Evolutionary conservation across 768 basidiomycete genomes (phyloP).

Genomic region (Erythrobasidium yunnanense): DNA sequence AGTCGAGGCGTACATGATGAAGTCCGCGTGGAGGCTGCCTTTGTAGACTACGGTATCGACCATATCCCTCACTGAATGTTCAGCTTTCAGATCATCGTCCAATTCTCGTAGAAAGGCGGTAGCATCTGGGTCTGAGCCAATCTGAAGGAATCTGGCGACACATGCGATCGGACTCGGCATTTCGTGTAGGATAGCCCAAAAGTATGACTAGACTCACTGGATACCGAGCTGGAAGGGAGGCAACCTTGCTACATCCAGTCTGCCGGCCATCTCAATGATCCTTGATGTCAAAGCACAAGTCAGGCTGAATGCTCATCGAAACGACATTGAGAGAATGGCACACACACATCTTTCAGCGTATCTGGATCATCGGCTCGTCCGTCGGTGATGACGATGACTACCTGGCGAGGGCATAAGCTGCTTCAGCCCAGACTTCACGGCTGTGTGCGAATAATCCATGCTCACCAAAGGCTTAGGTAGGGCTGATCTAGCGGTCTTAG

Average conservation of each 20-base stretch:
- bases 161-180: neutral
- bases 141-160: constrained; percentile 3
- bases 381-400: constrained; percentile 3
- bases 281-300: neutral
- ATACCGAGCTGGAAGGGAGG: constrained; percentile 25
- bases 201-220: neutral
- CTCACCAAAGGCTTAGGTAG: constrained; percentile 17
- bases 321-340: neutral
- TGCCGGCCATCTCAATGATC: constrained; percentile 25
- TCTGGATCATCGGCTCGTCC: constrained; percentile 12
- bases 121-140: constrained; percentile 8
- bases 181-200: no score
- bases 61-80: constrained; percentile 30
- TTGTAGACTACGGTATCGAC: neutral
- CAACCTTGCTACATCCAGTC: constrained; percentile 9
- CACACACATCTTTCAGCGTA: neutral
- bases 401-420: neutral
- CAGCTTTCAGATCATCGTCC: constrained; percentile 32
- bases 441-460: neutral
- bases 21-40: neutral
- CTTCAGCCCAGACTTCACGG: neutral
- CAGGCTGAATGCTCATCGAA: no score
- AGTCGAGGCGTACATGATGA: neutral
- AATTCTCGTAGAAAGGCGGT: constrained; percentile 26
- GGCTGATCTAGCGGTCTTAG: neutral